Evolutionary conservation across 768 basidiomycete genomes (phyloP), one percentile per base, ranked within the genome.

Genomic region (Pholiota conissans): DNA sequence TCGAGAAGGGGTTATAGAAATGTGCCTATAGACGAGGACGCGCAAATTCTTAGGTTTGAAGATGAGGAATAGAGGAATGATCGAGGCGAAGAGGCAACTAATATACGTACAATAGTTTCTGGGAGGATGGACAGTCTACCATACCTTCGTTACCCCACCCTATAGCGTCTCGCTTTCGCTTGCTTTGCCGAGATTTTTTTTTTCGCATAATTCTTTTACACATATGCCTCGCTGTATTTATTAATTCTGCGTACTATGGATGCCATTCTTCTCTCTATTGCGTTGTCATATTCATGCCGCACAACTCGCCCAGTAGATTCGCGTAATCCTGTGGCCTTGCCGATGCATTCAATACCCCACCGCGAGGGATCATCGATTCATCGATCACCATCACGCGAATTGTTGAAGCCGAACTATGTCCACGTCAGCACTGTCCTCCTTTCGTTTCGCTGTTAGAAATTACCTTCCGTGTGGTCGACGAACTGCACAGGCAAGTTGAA

Each of bases 21-120:
- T 64, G 70, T 94, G 51, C 84, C 90, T 0, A 81, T 93, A 52
- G 93, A 95, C 67, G 92, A 93, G 70, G 93, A 95, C 71, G 92
- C 92, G 20, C 92, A 91, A 73, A 84, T 94, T 56, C 73, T 94
- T 56, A 79, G 86, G 51, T 94, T 94, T 66, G 90, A 93, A 64
- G 92, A 94, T 62, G 92, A 93, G 64, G 80, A 82, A 10, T 76
- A 69, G 26, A 55, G 34, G 47, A 18, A 29, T 6, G 7, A 6
- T 32, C 30, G 30, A 32, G 30, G 7, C 13, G 30, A n/a, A n/a
- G 30, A 32, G 30, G 22, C 18, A 24, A 45, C 42, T 45, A 45
- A 45, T 24, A 22, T 7, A 24, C 42, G 18, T 24, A 11, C 22
- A 22, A 45, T 45, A 40, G 39, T 40, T 40, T 40, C n/a, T 40